Base-by-base conservation (phyloP, 192 early-diverging fungal genomes). In the Entomortierella parvispora region DNA sequence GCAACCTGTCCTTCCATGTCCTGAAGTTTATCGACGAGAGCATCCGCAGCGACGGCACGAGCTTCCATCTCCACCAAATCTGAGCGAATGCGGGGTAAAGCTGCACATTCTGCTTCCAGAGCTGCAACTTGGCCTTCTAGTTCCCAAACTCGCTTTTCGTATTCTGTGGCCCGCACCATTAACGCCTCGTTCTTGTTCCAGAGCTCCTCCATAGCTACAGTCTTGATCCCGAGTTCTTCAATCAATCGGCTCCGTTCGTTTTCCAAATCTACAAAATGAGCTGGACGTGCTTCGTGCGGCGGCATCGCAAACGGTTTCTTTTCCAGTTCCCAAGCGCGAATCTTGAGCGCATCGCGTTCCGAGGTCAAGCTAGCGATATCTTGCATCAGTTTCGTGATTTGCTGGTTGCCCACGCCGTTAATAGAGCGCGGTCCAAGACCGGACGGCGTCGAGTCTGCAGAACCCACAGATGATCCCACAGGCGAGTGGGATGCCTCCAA, bases 61-160 rank as follows among this genome's bases (percentile, higher is more conserved):
- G 74, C 65, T 26, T 77, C 74, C 66, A 77, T 68, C 34, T 77
- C 74, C 17, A 58, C 47, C 23, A 77, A 56, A 6, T 77, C 74
- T 3, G 66, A 63, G 7, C 66, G 65, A n/a, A 77, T 51, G 17
- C 32, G 50, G 3, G 74, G 65, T 34, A 77, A 33, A 2, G 65
- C 53, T 0, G 53, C 61, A 52, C 65, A 77, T 31, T 77, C 65
- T 5, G 54, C 65, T 28, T 77, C 74, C 40, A 77, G 7, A 8
- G 65, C 46, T 22, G 74, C 40, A 29, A 59, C 60, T 45, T 77
- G 74, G 9, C 60, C 54, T 29, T 77, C 74, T 0, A 77, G 61
- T 25, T 77, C 74, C 74, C 74, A 77, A 11, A 77, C 74, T 43
- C 72, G 72, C 40, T 77, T 77, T 53, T 77, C 72, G 49, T 77